Percentiles rank a stretch among this genome's conserved stretches.
Conservation (phyloP, 2,329 filamentous ascomycete genomes). For the Penicillium sp. region DNA sequence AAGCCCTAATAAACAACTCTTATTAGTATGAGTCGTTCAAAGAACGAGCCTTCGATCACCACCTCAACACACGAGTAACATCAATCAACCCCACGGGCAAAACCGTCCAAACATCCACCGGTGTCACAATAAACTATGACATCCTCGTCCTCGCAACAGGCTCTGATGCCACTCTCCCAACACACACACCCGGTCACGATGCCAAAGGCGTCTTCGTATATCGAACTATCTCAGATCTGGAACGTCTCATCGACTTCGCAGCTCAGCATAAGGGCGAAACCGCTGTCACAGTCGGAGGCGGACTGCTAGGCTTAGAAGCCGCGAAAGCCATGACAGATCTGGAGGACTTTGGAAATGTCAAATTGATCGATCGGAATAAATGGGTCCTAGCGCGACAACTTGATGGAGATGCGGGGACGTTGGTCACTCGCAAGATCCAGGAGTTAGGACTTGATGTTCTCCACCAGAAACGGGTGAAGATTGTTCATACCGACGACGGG, state of each 20-base stretch:
- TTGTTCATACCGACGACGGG: constrained; percentile 65
- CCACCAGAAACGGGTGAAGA: constrained; percentile 71
- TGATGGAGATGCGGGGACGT: constrained; percentile 73
- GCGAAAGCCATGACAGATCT: constrained; percentile 91
- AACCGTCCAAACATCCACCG: constrained; percentile 68
- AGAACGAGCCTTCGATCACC: constrained; percentile 68
- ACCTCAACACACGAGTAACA: constrained; percentile 73
- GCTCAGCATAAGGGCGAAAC: constrained; percentile 64
- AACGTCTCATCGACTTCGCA: constrained; percentile 73
- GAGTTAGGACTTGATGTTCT: constrained; percentile 77
- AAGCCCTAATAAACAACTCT: background rate
- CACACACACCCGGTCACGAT: constrained; percentile 72
- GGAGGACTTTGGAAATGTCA: constrained; percentile 69
- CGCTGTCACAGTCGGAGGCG: constrained; percentile 79
- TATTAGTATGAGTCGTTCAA: constrained; percentile 64
- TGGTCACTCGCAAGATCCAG: constrained; percentile 80
- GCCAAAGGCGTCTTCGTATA: constrained; percentile 87
- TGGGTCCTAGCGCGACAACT: constrained; percentile 84
- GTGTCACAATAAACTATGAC: constrained; percentile 71
- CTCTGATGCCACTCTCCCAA: constrained; percentile 75
- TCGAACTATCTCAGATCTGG: constrained; percentile 77
- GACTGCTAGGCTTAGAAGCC: constrained; percentile 80
- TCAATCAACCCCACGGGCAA: constrained; percentile 65
- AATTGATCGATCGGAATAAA: constrained; percentile 75
- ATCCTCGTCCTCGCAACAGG: constrained; percentile 81